A percentile compares a stretch with the other conserved stretches of the same genome.
Conservation (phyloP, 768 basidiomycete species). For the Boletellus emodensis region DNA sequence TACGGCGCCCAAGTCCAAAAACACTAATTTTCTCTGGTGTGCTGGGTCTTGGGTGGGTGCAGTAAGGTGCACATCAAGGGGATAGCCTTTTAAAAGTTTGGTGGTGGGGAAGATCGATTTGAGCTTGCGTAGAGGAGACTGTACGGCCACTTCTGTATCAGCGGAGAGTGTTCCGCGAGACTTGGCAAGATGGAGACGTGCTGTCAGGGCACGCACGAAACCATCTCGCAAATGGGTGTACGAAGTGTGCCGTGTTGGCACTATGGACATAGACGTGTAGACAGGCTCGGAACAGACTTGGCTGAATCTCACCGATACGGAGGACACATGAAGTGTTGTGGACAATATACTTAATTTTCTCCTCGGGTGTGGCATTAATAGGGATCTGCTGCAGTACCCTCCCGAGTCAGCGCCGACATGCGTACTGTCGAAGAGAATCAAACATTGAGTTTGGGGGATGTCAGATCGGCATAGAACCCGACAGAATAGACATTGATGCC, state of each 20-base stretch:
- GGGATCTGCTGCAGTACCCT: slow-evolving; percentile 43
- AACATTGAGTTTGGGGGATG: slow-evolving; percentile 60
- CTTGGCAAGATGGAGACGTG: slow-evolving; percentile 50
- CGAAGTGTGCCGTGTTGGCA: slow-evolving; percentile 76
- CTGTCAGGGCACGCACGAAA: slow-evolving; percentile 70
- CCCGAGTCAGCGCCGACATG: neutral
- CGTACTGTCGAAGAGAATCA: slow-evolving; percentile 6
- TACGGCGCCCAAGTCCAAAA: slow-evolving; percentile 69
- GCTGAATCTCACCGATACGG: slow-evolving; percentile 56
- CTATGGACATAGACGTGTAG: slow-evolving; percentile 32
- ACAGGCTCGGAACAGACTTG: neutral
- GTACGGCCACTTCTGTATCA: slow-evolving; percentile 53
- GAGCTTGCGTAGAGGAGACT: slow-evolving; percentile 64
- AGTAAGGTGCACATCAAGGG: slow-evolving; percentile 66
- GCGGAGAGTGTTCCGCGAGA: slow-evolving; percentile 52
- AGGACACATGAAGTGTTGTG: slow-evolving; percentile 66
- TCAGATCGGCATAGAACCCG: slow-evolving; percentile 83
- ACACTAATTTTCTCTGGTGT: slow-evolving; percentile 52
- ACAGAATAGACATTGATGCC: slow-evolving; percentile 86
- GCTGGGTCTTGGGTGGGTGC: slow-evolving; percentile 45
- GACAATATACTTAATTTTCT: slow-evolving; percentile 68
- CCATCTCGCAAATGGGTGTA: slow-evolving; percentile 81
- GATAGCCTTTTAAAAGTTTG: slow-evolving; percentile 58
- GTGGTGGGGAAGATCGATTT: slow-evolving; percentile 75
- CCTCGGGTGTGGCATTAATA: slow-evolving; percentile 51